These are phyloP conservation scores for Echinosophora koreensis DNA, from an alignment of 306 rosid species.

Conservation along the genomic window DNA sequence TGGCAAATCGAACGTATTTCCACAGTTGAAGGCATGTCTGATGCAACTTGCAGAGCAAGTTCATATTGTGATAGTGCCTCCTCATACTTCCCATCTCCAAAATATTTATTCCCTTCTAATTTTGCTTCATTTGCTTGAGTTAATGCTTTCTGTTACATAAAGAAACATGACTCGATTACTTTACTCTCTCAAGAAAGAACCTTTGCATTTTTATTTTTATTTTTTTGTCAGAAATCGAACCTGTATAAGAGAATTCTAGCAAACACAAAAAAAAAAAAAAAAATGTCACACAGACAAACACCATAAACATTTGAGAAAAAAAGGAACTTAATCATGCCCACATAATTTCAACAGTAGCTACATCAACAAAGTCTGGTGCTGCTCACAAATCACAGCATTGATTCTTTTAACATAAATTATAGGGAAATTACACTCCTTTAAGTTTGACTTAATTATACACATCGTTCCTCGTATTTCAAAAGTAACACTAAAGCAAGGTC, in stretches of 20 bases:
- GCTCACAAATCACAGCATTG: not conserved
- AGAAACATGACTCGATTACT: not conserved
- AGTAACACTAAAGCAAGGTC: no score
- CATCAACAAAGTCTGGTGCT: not conserved
- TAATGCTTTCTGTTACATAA: constrained; percentile 67
- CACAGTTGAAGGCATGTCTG: constrained; percentile 71
- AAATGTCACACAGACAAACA: not conserved
- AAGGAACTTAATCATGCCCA: not conserved
- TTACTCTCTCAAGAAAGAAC: not conserved
- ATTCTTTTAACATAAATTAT: not conserved
- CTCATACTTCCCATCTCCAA: constrained; percentile 70
- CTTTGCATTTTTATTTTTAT: not conserved
- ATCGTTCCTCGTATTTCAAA: no score
- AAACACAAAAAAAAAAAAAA: not conserved
- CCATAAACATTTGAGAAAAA: not conserved
- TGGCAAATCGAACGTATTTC: constrained; percentile 83
- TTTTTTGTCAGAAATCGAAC: not conserved
- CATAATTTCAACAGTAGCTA: not conserved
- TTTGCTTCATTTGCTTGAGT: constrained; percentile 79
- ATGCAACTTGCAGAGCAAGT: constrained; percentile 68
- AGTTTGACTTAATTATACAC: no score
- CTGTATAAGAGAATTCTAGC: not conserved
- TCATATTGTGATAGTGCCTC: constrained; percentile 80
- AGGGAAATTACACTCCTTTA: no score
- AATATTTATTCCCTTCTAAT: constrained; percentile 78